A percentile compares a stretch with the other conserved stretches of the same genome.
These are phyloP conservation scores for Phytopythium mirpurense DNA, from an alignment of 352 stramenopile species.

Conservation along the genomic window DNA sequence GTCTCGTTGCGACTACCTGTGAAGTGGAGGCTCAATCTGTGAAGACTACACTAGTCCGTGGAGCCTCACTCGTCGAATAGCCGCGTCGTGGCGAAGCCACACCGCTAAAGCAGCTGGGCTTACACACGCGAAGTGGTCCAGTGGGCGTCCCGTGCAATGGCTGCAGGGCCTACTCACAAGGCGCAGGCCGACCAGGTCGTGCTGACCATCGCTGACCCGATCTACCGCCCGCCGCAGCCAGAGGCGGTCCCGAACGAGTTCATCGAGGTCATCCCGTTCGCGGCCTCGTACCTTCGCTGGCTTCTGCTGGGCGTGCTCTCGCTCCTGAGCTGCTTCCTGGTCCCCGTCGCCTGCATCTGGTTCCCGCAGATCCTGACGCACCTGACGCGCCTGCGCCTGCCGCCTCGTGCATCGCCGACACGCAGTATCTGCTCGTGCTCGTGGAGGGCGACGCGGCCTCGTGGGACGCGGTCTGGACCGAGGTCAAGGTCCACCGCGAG, in stretches of 20 bases:
- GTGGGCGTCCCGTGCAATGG: no score
- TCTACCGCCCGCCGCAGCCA: slow-evolving; percentile 18
- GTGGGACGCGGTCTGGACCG: not conserved
- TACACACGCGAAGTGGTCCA: no score
- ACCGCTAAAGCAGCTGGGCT: no score
- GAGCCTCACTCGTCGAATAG: no score
- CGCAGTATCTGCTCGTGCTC: slow-evolving; percentile 43
- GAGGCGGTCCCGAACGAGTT: slow-evolving; percentile 46
- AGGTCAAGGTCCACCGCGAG: slow-evolving; percentile 4
- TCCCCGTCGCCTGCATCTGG: slow-evolving; percentile 46
- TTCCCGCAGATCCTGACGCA: slow-evolving; percentile 55
- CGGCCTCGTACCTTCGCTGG: slow-evolving; percentile 30
- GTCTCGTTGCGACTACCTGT: no score
- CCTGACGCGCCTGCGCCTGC: slow-evolving; percentile 35
- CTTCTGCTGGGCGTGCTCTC: slow-evolving; percentile 30
- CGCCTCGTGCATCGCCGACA: slow-evolving; percentile 22
- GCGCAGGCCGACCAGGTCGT: no score
- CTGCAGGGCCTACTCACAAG: no score
- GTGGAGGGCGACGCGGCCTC: slow-evolving; percentile 26
- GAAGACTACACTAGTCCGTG: no score
- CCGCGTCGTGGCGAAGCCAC: no score
- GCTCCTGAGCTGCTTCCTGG: slow-evolving; percentile 17
- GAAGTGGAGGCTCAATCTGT: no score
- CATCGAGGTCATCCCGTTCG: slow-evolving; percentile 32
- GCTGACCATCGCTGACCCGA: slow-evolving; percentile 8